Evolutionary conservation across 1,284 basidiomycete species (phyloP).

Genomic region (Tranzscheliella williamsii): DNA sequence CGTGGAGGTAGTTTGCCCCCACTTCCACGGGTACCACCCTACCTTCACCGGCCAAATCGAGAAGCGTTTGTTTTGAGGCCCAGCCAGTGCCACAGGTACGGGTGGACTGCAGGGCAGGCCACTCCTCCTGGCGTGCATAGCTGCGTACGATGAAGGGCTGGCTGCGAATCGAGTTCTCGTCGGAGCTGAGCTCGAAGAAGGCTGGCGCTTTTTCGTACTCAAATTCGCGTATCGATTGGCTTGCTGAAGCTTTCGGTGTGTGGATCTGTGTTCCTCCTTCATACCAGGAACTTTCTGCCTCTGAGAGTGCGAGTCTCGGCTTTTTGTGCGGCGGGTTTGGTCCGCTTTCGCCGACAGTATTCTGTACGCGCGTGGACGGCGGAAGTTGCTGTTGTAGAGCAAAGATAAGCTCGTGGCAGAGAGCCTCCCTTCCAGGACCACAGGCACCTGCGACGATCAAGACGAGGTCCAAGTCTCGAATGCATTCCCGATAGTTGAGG

Average conservation of each 20-base stretch:
- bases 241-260: conserved; percentile 1
- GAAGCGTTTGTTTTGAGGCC: conserved; percentile 28
- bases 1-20: conserved; percentile 78
- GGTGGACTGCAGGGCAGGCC: conserved; percentile 72
- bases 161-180: not conserved
- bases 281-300: too few relatives aligned
- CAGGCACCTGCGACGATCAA: conserved; percentile 77
- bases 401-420: conserved; percentile 70
- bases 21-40: conserved; percentile 88
- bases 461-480: conserved; percentile 72
- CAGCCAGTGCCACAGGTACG: conserved; percentile 59
- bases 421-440: conserved; percentile 68
- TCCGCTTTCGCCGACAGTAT: not conserved
- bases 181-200: conserved; percentile 9
- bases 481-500: not conserved
- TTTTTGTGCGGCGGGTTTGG: not conserved
- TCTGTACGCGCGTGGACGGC: not conserved
- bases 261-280: too few relatives aligned
- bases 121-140: conserved; percentile 64
- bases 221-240: conserved; percentile 7
- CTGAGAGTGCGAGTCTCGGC: too few relatives aligned
- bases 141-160: conserved; percentile 75
- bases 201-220: conserved; percentile 13
- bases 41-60: conserved; percentile 66
- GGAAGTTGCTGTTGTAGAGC: conserved; percentile 7